These are phyloP conservation scores for Fusarium vanettenii DNA, from an alignment of 2,329 filamentous ascomycete species.

Conservation along the genomic window DNA sequence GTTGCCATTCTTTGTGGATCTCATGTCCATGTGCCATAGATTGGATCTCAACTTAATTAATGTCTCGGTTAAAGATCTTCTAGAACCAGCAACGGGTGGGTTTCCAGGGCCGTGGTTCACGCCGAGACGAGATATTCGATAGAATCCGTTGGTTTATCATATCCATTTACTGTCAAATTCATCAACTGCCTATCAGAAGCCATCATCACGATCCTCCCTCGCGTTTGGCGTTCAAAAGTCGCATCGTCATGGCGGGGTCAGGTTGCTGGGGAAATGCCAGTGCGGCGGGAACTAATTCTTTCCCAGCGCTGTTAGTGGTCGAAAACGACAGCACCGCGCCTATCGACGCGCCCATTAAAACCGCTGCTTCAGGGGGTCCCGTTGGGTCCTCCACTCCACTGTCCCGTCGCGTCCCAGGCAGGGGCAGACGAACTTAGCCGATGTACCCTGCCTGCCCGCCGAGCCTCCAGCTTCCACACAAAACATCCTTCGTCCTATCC, in stretches of 20 bases:
- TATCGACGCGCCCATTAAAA: slow-evolving; percentile 31
- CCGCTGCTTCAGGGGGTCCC: slow-evolving; percentile 10
- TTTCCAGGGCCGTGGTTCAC: neutral
- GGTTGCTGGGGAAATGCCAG: slow-evolving; percentile 40
- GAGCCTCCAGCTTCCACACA: slow-evolving; percentile 4
- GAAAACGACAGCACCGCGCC: slow-evolving; percentile 25
- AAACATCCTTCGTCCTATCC: slow-evolving; percentile 26
- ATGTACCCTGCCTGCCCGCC: slow-evolving; percentile 3
- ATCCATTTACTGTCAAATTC: neutral
- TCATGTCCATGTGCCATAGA: neutral
- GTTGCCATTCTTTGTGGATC: neutral
- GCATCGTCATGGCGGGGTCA: slow-evolving; percentile 20
- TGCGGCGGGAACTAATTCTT: slow-evolving; percentile 24
- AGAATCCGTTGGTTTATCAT: too few relatives aligned
- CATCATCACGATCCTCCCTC: neutral
- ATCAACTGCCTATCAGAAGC: neutral
- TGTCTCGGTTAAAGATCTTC: neutral
- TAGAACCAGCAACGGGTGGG: neutral
- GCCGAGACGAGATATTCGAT: neutral
- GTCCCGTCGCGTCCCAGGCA: slow-evolving; percentile 19
- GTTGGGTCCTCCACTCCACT: neutral
- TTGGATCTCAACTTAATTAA: neutral
- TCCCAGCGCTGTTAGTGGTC: slow-evolving; percentile 21
- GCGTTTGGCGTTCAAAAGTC: neutral
- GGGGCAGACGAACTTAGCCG: slow-evolving; percentile 1